phyloP scores from a whole-genome alignment of 805 yeast genomes.

The Clavispora asparagi region DNA sequence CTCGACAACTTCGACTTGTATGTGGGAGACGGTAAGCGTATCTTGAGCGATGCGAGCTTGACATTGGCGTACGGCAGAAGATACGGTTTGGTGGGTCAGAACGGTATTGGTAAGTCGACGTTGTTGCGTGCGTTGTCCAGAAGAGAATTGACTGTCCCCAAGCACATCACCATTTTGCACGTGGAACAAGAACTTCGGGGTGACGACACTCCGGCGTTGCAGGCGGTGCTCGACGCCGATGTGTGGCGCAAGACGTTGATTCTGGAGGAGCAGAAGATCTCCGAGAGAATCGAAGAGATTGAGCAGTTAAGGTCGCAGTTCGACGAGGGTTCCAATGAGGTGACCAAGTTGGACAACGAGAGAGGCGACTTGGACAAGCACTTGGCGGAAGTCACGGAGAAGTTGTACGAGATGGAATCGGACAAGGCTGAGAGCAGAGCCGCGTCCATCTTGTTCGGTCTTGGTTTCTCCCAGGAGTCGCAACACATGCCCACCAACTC shows the following conservation, averaged over 20 bases:
- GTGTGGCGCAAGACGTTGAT: constrained; percentile 95
- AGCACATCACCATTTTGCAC: constrained; percentile 90
- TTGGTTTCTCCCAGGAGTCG: constrained; percentile 88
- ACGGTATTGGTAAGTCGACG: constrained; percentile 99
- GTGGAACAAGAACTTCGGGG: constrained; percentile 97
- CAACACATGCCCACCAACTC: constrained; percentile 81
- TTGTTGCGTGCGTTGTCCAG: constrained; percentile 84
- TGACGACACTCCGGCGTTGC: constrained; percentile 85
- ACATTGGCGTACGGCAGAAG: constrained; percentile 89
- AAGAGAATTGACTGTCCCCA: constrained; percentile 91
- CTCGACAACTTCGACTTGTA: constrained; percentile 88
- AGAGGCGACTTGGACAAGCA: constrained; percentile 79
- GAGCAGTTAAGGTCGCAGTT: constrained; percentile 65
- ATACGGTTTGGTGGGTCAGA: constrained; percentile 96
- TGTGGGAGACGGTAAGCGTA: constrained; percentile 94
- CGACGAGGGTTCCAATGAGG: constrained; percentile 65
- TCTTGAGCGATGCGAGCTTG: constrained; percentile 80
- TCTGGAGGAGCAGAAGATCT: constrained; percentile 67
- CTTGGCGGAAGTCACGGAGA: constrained; percentile 73
- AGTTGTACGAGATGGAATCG: constrained; percentile 87
- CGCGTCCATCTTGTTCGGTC: constrained; percentile 85
- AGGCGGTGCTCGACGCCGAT: constrained; percentile 97
- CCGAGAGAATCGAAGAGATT: constrained; percentile 71
- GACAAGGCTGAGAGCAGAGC: constrained; percentile 98
- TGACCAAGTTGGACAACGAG: constrained; percentile 79